Conservation (phyloP, 306 rosid species). For the Fagus crenata region DNA sequence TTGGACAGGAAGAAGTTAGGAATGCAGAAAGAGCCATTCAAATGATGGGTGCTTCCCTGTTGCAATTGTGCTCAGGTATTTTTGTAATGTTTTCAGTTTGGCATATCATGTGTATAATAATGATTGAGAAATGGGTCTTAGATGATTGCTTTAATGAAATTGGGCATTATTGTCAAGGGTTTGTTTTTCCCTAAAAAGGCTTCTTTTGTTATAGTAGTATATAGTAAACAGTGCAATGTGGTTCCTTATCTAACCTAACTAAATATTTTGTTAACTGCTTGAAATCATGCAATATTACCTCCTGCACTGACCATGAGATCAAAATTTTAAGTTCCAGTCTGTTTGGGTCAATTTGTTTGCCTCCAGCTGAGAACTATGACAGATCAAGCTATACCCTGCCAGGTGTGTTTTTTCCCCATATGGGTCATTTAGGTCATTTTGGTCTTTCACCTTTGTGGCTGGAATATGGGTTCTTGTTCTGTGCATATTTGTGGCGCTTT, state of each 20-base stretch:
- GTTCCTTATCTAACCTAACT: not conserved
- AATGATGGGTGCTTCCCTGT: constrained; percentile 73
- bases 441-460: too few species aligned
- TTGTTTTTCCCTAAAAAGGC: not conserved
- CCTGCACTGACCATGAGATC: not conserved
- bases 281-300: not conserved
- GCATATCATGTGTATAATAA: not conserved
- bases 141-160: constrained; percentile 8
- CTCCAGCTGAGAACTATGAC: not conserved
- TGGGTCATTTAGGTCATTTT: too few species aligned
- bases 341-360: not conserved
- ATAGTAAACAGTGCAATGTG: not conserved
- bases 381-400: too few species aligned
- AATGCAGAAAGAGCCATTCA: constrained; percentile 79
- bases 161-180: not conserved
- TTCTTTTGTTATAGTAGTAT: not conserved
- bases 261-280: not conserved
- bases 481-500: too few species aligned
- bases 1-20: constrained; percentile 65
- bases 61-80: constrained; percentile 70
- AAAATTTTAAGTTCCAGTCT: not conserved
- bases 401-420: too few species aligned
- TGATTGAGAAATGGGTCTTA: not conserved
- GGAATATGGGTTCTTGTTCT: too few species aligned
- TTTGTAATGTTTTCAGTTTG: constrained; percentile 4